A percentile compares a stretch with the other conserved stretches of the same genome.
Conservation (phyloP, 805 yeast species). For the Scheffersomyces amazonensis region DNA sequence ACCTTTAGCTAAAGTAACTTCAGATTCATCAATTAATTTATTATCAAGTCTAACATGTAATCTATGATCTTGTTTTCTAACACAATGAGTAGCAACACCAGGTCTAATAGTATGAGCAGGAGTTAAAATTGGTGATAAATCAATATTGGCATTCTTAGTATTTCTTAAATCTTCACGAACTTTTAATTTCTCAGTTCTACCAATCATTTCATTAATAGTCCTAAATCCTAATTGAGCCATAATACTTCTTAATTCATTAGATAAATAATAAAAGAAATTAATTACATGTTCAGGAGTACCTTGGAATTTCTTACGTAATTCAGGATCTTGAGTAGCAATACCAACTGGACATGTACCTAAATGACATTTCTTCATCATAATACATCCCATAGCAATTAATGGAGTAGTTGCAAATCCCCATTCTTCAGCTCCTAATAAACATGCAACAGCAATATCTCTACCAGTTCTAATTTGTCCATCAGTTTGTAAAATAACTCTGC, state of each 20-base stretch:
- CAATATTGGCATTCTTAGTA: conserved; percentile 88
- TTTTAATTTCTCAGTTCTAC: conserved; percentile 86
- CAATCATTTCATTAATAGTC: conserved; percentile 96
- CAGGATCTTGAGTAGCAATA: conserved; percentile 98
- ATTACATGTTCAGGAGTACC: conserved; percentile 99
- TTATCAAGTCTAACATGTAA: conserved; percentile 92
- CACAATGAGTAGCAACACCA: conserved; percentile 91
- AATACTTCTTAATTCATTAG: conserved; percentile 85
- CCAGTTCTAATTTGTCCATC: conserved; percentile 98
- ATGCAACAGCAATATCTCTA: conserved; percentile 94
- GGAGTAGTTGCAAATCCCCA: conserved; percentile 99
- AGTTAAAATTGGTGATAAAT: conserved; percentile 87
- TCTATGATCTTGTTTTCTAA: conserved; percentile 90
- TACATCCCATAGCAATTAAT: conserved; percentile 94
- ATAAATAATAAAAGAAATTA: conserved; percentile 92
- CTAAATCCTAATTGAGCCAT: conserved; percentile 97
- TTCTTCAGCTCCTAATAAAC: conserved; percentile 95
- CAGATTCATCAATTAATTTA: conserved; percentile 94
- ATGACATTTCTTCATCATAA: conserved; percentile 88
- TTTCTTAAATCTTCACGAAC: conserved; percentile 84
- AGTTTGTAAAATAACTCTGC: conserved; percentile 94
- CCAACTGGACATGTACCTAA: conserved; percentile 96
- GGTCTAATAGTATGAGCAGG: conserved; percentile 97
- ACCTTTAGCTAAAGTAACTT: conserved; percentile 93
- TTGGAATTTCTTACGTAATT: conserved; percentile 81